phyloP scores from a whole-genome alignment of 768 basidiomycete species.

The Serendipita indica region DNA sequence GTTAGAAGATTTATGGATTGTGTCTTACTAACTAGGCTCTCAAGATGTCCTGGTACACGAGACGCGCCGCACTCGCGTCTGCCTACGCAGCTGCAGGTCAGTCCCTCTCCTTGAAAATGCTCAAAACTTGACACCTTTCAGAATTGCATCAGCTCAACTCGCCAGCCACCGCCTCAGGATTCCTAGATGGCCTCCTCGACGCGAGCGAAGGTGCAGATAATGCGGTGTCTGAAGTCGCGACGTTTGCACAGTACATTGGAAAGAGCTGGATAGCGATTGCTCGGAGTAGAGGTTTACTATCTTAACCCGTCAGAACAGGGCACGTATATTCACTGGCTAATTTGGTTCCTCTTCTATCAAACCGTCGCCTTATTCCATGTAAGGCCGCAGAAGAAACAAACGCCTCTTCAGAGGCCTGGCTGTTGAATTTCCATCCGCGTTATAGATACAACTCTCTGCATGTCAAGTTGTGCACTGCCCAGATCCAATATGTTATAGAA shows the following conservation, averaged over 20 bases:
- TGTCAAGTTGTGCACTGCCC: too few relatives aligned
- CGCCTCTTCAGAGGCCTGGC: too few relatives aligned
- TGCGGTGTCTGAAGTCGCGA: slow-evolving; percentile 35
- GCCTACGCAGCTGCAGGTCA: slow-evolving; percentile 59
- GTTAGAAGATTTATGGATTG: slow-evolving; percentile 15
- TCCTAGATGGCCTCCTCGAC: slow-evolving; percentile 51
- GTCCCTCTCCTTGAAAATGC: slow-evolving; percentile 12
- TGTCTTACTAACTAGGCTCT: neutral
- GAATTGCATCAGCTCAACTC: slow-evolving; percentile 76
- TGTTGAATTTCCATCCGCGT: too few relatives aligned
- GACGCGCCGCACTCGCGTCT: slow-evolving; percentile 46
- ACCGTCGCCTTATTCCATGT: too few relatives aligned
- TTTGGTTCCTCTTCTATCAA: too few relatives aligned
- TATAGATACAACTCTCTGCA: too few relatives aligned
- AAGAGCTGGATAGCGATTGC: slow-evolving; percentile 60
- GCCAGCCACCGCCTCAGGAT: slow-evolving; percentile 45
- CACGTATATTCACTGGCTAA: too few relatives aligned
- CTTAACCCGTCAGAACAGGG: too few relatives aligned
- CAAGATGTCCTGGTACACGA: slow-evolving; percentile 61
- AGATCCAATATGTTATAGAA: too few relatives aligned
- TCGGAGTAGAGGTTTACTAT: slow-evolving; percentile 46
- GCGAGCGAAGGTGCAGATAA: slow-evolving; percentile 31
- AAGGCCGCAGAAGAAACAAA: too few relatives aligned
- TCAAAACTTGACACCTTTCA: slow-evolving; percentile 16
- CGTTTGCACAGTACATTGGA: slow-evolving; percentile 46